Percentiles rank a stretch among this genome's conserved stretches.
phyloP scores from a whole-genome alignment of 208 protist genomes.

The Leishmania tarentolae region DNA sequence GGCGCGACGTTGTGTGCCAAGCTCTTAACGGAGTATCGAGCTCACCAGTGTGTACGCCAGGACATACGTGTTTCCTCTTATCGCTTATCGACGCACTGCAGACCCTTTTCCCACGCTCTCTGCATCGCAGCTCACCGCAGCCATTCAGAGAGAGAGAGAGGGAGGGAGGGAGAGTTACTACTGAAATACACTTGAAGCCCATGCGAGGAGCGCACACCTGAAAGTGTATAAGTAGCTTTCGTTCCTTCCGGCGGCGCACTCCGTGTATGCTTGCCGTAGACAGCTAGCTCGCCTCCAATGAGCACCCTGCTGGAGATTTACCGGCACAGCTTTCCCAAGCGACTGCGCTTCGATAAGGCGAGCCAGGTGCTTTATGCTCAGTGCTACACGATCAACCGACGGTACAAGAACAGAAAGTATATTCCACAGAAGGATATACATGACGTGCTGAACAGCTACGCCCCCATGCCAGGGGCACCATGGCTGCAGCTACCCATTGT shows the following conservation, averaged over 20 bases:
- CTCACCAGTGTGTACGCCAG: neutral
- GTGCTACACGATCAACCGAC: constrained; percentile 59
- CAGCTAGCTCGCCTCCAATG: constrained; percentile 25
- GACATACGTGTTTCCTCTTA: neutral
- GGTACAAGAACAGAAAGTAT: constrained; percentile 78
- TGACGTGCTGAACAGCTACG: constrained; percentile 62
- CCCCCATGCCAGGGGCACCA: constrained; percentile 53
- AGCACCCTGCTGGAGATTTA: constrained; percentile 69
- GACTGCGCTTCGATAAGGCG: constrained; percentile 80
- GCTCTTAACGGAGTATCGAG: neutral
- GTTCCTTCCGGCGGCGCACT: neutral
- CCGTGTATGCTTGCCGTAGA: neutral
- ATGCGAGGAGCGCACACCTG: neutral
- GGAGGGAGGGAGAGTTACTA: neutral
- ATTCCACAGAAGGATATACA: constrained; percentile 69
- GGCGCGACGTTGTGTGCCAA: neutral
- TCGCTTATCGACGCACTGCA: neutral
- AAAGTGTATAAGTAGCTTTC: neutral
- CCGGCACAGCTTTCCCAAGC: constrained; percentile 73
- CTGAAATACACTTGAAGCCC: neutral
- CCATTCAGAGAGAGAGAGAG: neutral
- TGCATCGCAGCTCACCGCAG: neutral
- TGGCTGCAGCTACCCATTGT: constrained; percentile 81
- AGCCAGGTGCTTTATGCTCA: constrained; percentile 83
- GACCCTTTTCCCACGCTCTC: neutral